A percentile compares a stretch with the other conserved stretches of the same genome.
These are phyloP conservation scores for Mycena vulgaris DNA, from an alignment of 768 basidiomycete genomes.

Conservation along the genomic window DNA sequence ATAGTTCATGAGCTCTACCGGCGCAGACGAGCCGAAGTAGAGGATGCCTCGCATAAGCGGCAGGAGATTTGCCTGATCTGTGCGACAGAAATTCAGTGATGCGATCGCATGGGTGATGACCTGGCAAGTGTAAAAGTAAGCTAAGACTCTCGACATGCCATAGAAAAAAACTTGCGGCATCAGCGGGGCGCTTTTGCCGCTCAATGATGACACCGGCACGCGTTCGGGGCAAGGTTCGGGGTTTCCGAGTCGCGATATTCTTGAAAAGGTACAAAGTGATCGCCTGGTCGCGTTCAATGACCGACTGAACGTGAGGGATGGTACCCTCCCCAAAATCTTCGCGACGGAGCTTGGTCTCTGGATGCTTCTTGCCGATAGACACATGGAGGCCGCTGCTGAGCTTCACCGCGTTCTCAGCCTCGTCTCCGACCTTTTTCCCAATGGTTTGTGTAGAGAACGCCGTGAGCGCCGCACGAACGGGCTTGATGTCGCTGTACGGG, in stretches of 20 bases:
- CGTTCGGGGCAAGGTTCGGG: no score
- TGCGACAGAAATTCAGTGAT: constrained; percentile 32
- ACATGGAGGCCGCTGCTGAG: constrained; percentile 16
- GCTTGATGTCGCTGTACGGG: constrained; percentile 6
- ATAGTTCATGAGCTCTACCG: constrained; percentile 35
- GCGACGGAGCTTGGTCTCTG: neutral
- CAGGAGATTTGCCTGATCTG: constrained; percentile 39
- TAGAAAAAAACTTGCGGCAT: neutral
- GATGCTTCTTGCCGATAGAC: neutral
- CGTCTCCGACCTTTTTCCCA: constrained; percentile 9
- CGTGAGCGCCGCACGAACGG: constrained; percentile 17
- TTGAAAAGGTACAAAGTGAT: neutral
- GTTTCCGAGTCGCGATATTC: constrained; percentile 1
- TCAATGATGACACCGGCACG: neutral
- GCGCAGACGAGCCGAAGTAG: constrained; percentile 39
- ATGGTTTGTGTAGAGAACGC: constrained; percentile 7
- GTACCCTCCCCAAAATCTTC: neutral
- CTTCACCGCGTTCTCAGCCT: constrained; percentile 20
- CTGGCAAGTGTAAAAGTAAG: neutral
- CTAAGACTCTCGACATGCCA: neutral
- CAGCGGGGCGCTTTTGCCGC: neutral
- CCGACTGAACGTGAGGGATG: neutral
- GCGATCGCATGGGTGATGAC: constrained; percentile 32
- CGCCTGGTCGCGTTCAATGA: neutral
- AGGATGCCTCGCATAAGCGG: constrained; percentile 39